A percentile compares a stretch with the other conserved stretches of the same genome.
These are phyloP conservation scores for Mycena galopus DNA, from an alignment of 768 basidiomycete species.

Conservation along the genomic window DNA sequence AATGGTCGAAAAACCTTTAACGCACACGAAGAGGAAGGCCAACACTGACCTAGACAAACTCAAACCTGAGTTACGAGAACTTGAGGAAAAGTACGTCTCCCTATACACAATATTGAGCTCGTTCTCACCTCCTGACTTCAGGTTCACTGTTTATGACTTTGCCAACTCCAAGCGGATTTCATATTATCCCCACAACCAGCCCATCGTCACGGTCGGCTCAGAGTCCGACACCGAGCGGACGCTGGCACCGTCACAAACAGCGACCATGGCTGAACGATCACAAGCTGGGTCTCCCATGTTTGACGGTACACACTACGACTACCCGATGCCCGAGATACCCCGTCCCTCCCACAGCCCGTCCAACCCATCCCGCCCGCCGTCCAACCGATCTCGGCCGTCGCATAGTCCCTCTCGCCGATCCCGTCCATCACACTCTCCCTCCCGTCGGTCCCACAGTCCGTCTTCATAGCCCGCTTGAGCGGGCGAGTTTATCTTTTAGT, in stretches of 20 bases:
- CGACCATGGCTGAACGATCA: constrained; percentile 64
- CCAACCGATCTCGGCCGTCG: constrained; percentile 14
- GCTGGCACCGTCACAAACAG: constrained; percentile 56
- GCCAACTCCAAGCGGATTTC: constrained; percentile 77
- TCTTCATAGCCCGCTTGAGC: constrained; percentile 11
- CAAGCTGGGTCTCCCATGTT: constrained; percentile 58
- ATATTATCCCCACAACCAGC: constrained; percentile 91
- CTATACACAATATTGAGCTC: not conserved
- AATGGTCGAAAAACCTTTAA: constrained; percentile 98
- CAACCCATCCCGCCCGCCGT: constrained; percentile 5
- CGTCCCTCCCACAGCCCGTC: constrained; percentile 26
- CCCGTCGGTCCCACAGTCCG: constrained; percentile 20
- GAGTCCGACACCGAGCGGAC: constrained; percentile 60
- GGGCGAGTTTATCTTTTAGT: not conserved
- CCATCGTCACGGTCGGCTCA: constrained; percentile 57
- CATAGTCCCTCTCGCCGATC: constrained; percentile 21
- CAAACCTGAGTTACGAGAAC: constrained; percentile 90
- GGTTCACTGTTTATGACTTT: constrained; percentile 94
- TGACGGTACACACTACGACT: constrained; percentile 48
- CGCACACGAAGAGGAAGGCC: constrained; percentile 91
- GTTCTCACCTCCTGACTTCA: constrained; percentile 46
- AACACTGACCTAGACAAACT: constrained; percentile 89
- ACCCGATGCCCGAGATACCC: constrained; percentile 33
- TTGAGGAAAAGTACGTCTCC: constrained; percentile 87
- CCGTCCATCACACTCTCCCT: constrained; percentile 19